Evolutionary conservation across 2,329 filamentous ascomycete species (phyloP).

Genomic region (Scortechinia acanthostroma): DNA sequence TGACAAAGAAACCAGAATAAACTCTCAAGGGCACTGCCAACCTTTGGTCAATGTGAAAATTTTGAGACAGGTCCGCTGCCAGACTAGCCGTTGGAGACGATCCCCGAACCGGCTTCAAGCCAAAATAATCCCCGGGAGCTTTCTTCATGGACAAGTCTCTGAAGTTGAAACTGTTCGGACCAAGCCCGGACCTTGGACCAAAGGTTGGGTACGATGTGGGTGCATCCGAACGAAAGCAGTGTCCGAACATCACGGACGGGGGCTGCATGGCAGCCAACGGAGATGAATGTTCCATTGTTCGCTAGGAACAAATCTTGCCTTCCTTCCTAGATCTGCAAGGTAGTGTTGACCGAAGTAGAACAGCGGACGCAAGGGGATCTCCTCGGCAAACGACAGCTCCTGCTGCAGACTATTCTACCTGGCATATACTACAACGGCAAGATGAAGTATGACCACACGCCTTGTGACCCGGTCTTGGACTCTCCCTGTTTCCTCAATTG

Average conservation of each 20-base stretch:
- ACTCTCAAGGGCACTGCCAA: constrained; percentile 4
- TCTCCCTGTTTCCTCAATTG: too few species aligned
- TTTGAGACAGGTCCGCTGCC: constrained; percentile 89
- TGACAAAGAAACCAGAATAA: constrained; percentile 59
- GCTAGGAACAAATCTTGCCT: neutral
- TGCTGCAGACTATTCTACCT: neutral
- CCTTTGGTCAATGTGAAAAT: constrained; percentile 83
- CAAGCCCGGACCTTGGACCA: neutral
- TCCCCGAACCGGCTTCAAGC: constrained; percentile 61
- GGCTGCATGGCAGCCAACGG: constrained; percentile 89
- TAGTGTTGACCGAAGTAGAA: neutral
- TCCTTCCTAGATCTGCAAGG: neutral
- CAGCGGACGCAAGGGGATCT: neutral
- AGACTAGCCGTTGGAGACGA: constrained; percentile 88
- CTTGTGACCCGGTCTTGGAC: too few species aligned
- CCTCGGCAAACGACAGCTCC: neutral
- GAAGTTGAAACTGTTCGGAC: neutral
- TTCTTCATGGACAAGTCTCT: constrained; percentile 29
- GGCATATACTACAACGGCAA: neutral
- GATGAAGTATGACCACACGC: constrained; percentile 1
- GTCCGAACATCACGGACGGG: constrained; percentile 41
- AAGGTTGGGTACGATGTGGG: neutral
- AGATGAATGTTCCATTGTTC: constrained; percentile 80
- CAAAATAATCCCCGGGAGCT: constrained; percentile 71
- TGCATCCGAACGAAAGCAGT: neutral